Conservation (phyloP, 202 grass and related monocot species). For the Musa balbisiana region DNA sequence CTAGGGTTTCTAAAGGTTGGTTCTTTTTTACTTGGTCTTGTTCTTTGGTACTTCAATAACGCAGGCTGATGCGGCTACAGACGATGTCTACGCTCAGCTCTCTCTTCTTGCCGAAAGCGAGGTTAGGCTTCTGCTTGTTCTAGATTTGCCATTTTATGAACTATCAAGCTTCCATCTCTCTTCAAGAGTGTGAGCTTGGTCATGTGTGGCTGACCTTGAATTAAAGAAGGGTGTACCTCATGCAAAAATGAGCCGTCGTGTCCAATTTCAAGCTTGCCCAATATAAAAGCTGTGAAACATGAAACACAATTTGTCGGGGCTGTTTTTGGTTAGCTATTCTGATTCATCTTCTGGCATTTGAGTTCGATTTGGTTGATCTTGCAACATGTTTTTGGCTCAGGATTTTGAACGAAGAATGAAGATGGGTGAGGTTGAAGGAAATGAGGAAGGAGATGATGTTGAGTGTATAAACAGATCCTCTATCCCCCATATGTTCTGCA, state of each 20-base stretch:
- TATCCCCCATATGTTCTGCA: constrained; percentile 90
- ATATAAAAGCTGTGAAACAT: background rate
- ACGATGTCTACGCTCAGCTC: constrained; percentile 81
- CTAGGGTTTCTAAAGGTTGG: background rate
- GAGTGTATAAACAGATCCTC: constrained; percentile 34
- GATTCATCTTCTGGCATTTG: background rate
- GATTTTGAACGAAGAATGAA: constrained; percentile 26
- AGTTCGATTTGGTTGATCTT: background rate
- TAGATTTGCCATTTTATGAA: background rate
- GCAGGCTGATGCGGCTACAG: constrained; percentile 80
- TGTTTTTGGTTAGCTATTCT: background rate
- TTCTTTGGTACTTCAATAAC: constrained; percentile 11
- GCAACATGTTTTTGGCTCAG: constrained; percentile 17
- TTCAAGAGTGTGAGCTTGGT: too few relatives aligned
- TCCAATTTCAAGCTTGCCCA: background rate
- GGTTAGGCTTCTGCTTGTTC: constrained; percentile 26
- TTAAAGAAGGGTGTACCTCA: background rate
- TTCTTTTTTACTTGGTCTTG: background rate
- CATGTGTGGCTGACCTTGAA: background rate
- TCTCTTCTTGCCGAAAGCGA: constrained; percentile 47
- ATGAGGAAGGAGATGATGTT: constrained; percentile 29
- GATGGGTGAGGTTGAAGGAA: constrained; percentile 28
- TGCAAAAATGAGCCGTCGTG: too few relatives aligned
- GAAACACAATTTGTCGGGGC: background rate
- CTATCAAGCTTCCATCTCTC: background rate